Evolutionary conservation across 257 asterid species (phyloP), one percentile per base, ranked within the genome.

Genomic region (Galeopsis tetrahit): DNA sequence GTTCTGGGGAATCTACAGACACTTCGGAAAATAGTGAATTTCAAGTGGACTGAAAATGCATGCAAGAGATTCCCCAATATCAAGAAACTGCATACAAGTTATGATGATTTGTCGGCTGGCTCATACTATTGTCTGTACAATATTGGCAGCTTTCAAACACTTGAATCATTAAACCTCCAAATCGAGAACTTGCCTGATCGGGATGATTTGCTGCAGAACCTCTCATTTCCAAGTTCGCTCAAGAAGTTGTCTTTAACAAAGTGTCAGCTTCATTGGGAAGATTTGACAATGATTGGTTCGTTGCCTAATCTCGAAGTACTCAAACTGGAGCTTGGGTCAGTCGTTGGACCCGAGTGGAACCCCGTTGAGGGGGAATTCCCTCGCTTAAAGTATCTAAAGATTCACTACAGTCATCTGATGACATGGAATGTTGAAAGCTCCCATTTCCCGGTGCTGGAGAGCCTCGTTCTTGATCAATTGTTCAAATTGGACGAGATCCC

Each of bases 311-410:
- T 49, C 4, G 58, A 52, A 52, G 58, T 52, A 6, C 67, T 61
- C 28, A 40, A 3, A 52, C 13, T 62, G 32, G 42, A 52, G 4
- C 32, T 4, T 2, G n/a, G 35, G 2, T 7, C 28, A 1, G 48
- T 11, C 8, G 2, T 7, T 5, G 71, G 39, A 32, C 8, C 36
- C 1, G 63, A 63, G 6, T 73, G 77, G 77, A 38, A 28, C 28
- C 56, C 72, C n/a, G 0, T 17, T 15, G 74, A 68, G 42, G 74
- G 74, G 11, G 69, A 58, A 46, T 75, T 75, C 63, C 35, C 2
- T 28, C 5, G 40, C 9, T 15, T 52, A 10, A 52, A 52, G 32
- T 52, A 14, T 7, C 10, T 52, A 21, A 43, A 60, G 10, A 75
- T 48, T n/a, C 49, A 32, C 42, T 10, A 4, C 3, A 21, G 46